These are phyloP conservation scores for Quercus suber DNA, from an alignment of 306 rosid species.

Conservation along the genomic window DNA sequence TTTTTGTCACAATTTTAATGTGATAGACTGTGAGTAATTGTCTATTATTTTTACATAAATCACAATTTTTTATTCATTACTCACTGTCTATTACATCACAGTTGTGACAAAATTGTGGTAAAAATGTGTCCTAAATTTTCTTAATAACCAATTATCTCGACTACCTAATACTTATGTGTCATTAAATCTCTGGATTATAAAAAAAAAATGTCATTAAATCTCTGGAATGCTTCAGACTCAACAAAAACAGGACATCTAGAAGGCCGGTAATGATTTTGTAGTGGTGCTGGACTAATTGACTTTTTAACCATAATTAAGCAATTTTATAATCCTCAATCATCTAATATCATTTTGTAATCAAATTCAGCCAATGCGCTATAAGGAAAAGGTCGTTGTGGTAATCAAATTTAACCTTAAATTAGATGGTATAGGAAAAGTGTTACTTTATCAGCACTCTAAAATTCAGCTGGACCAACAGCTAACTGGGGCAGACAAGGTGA, in stretches of 20 bases:
- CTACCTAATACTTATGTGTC: too few species aligned
- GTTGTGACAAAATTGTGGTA: too few species aligned
- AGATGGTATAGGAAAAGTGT: conserved; percentile 22
- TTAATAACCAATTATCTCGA: too few species aligned
- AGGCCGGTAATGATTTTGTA: not conserved
- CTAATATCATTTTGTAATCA: not conserved
- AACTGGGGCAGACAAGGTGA: conserved; percentile 20
- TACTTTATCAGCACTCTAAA: conserved; percentile 80
- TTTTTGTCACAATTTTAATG: too few species aligned
- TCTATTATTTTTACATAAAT: too few species aligned
- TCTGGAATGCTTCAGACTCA: too few species aligned
- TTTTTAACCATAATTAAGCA: conserved; percentile 23
- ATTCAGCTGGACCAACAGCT: conserved; percentile 66
- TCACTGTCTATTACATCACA: too few species aligned
- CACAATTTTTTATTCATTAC: too few species aligned
- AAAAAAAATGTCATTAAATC: too few species aligned
- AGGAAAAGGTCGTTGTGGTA: conserved; percentile 13
- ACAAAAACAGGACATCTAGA: not conserved
- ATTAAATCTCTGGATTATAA: too few species aligned
- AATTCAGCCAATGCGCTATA: not conserved
- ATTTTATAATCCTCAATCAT: not conserved
- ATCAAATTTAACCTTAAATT: conserved; percentile 1
- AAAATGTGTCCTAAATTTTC: too few species aligned
- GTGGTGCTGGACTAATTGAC: conserved; percentile 25
- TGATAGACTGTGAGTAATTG: too few species aligned